Conservation (phyloP, 106 monocot genomes). For the Narthecium ossifragum region DNA sequence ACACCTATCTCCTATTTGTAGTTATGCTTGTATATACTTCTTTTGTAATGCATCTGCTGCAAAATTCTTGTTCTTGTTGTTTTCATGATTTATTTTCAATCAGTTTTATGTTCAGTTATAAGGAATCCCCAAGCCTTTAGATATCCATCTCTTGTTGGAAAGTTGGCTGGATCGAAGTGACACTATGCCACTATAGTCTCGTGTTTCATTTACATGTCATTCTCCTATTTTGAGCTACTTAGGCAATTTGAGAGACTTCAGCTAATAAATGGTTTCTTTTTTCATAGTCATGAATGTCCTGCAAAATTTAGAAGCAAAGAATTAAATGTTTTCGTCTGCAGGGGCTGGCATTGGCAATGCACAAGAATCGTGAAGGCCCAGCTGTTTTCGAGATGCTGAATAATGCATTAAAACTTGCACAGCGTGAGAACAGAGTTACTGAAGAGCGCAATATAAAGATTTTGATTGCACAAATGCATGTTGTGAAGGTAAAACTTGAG, state of each 20-base stretch:
- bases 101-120: too few relatives aligned
- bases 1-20: neutral
- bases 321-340: constrained; percentile 13
- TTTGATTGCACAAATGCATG: constrained; percentile 90
- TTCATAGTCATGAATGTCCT: neutral
- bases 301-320: neutral
- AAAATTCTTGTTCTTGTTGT: too few relatives aligned
- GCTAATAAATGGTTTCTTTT: neutral
- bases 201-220: neutral
- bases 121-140: too few relatives aligned
- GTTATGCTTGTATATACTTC: too few relatives aligned
- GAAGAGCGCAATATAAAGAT: constrained; percentile 80
- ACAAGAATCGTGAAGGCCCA: constrained; percentile 64
- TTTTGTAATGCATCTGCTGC: too few relatives aligned
- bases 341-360: constrained; percentile 87
- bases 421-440: constrained; percentile 58
- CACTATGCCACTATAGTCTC: neutral
- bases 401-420: constrained; percentile 69
- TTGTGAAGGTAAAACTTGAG: constrained; percentile 47
- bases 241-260: neutral
- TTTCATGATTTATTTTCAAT: too few relatives aligned
- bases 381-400: constrained; percentile 70
- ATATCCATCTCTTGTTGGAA: neutral
- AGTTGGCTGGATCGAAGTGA: neutral
- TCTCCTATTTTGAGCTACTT: neutral